Conservation (phyloP, 2,329 filamentous ascomycete species). For the Penicillium sp. region DNA sequence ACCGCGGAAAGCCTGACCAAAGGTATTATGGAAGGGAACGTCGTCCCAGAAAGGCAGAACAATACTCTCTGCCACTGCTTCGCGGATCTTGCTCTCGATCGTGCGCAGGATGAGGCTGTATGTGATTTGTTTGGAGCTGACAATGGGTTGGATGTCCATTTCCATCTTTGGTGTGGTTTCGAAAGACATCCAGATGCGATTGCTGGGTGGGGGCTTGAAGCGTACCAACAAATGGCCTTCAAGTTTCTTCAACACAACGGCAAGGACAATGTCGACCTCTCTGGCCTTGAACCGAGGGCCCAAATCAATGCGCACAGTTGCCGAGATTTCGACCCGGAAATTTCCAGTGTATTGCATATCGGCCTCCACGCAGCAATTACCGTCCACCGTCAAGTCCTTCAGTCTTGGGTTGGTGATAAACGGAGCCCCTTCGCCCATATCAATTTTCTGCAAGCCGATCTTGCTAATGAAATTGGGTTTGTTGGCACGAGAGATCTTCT, state of each 20-base stretch:
- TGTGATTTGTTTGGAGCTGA: conserved; percentile 92
- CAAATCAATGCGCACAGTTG: conserved; percentile 88
- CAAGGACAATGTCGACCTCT: conserved; percentile 84
- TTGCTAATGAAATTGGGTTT: conserved; percentile 86
- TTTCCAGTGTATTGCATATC: conserved; percentile 88
- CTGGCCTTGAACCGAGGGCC: conserved; percentile 83
- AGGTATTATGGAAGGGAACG: conserved; percentile 81
- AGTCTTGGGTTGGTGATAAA: conserved; percentile 85
- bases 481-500: conserved; percentile 92
- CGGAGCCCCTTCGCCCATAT: conserved; percentile 82
- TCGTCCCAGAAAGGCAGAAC: conserved; percentile 97
- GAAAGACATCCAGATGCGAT: conserved; percentile 94
- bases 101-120: conserved; percentile 88
- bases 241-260: conserved; percentile 77
- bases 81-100: conserved; percentile 92
- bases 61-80: conserved; percentile 87
- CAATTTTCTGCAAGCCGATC: conserved; percentile 76
- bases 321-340: conserved; percentile 83
- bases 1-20: conserved; percentile 73
- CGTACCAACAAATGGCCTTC: conserved; percentile 82
- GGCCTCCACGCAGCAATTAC: conserved; percentile 81
- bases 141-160: conserved; percentile 90
- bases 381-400: conserved; percentile 86
- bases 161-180: conserved; percentile 92
- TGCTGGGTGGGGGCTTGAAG: conserved; percentile 92